These are phyloP conservation scores for Leccinum subtestaceum DNA, from an alignment of 768 basidiomycete genomes.

Conservation along the genomic window DNA sequence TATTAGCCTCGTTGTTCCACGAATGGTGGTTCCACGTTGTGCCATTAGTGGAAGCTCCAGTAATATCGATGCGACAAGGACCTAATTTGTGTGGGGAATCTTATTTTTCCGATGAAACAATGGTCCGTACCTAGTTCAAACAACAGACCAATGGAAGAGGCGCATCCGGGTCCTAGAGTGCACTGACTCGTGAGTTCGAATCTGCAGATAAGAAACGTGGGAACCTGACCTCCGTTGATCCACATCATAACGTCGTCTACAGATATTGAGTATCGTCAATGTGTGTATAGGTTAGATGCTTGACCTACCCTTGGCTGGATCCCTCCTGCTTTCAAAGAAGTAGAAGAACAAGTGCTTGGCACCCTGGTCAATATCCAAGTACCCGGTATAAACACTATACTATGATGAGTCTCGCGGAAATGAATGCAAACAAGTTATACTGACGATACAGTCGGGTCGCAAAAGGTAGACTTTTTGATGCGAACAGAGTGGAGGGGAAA, in stretches of 20 bases:
- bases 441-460: slow-evolving; percentile 54
- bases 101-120: slow-evolving; percentile 8
- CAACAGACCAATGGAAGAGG: slow-evolving; percentile 52
- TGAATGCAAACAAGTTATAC: neutral
- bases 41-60: slow-evolving; percentile 51
- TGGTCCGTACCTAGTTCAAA: slow-evolving; percentile 48
- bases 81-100: slow-evolving; percentile 35
- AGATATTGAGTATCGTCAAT: neutral
- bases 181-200: neutral
- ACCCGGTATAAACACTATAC: slow-evolving; percentile 44
- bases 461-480: slow-evolving; percentile 59
- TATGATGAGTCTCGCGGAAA: neutral
- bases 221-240: slow-evolving; percentile 57
- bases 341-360: slow-evolving; percentile 55
- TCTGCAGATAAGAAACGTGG: neutral
- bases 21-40: slow-evolving; percentile 62
- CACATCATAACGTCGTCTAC: slow-evolving; percentile 67
- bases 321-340: slow-evolving; percentile 56
- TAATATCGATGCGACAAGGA: slow-evolving; percentile 59
- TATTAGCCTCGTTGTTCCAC: slow-evolving; percentile 65
- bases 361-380: slow-evolving; percentile 47
- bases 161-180: slow-evolving; percentile 54
- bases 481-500: slow-evolving; percentile 55
- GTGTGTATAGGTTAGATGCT: neutral
- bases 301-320: slow-evolving; percentile 38